phyloP scores from a whole-genome alignment of 164 flowering plant species.

The Houttuynia cordata region DNA sequence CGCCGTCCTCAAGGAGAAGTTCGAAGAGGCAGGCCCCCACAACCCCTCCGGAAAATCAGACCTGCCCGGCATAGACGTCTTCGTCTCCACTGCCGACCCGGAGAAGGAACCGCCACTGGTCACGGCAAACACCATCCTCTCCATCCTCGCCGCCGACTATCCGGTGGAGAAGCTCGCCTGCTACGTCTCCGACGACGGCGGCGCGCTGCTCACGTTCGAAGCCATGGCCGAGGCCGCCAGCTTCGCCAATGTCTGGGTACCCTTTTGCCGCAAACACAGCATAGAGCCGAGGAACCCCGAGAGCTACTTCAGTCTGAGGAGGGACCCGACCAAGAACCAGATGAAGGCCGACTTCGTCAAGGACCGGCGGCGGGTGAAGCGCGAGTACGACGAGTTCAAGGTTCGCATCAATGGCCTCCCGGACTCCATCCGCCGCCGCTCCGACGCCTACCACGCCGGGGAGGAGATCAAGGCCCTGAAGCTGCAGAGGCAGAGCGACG shows the following conservation, averaged over 20 bases:
- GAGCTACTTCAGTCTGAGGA: conserved; percentile 44
- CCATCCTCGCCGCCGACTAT: conserved; percentile 62
- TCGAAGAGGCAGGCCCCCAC: conserved; percentile 55
- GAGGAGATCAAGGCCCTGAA: conserved; percentile 75
- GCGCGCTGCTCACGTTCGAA: conserved; percentile 66
- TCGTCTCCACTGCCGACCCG: conserved; percentile 83
- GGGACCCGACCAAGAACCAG: conserved; percentile 74
- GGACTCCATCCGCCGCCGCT: conserved; percentile 74
- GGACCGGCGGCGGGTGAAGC: conserved; percentile 58
- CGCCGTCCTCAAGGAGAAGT: conserved; percentile 45
- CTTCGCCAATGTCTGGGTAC: conserved; percentile 77
- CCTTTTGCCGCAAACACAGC: conserved; percentile 63
- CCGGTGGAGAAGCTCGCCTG: conserved; percentile 74
- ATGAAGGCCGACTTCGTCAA: conserved; percentile 59
- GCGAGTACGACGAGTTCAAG: conserved; percentile 86
- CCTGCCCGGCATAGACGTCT: conserved; percentile 63
- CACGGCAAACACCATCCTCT: conserved; percentile 74
- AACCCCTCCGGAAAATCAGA: conserved; percentile 74
- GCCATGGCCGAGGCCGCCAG: conserved; percentile 93
- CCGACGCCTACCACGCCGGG: conserved; percentile 81
- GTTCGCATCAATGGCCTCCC: conserved; percentile 76
- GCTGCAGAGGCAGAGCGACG: conserved; percentile 41
- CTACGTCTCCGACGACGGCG: conserved; percentile 78
- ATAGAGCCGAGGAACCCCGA: conserved; percentile 82
- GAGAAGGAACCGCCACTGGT: conserved; percentile 78